A percentile compares a stretch with the other conserved stretches of the same genome.
phyloP scores from a whole-genome alignment of 371 early-diverging fungal genomes.

The Fennellomyces sp. region DNA sequence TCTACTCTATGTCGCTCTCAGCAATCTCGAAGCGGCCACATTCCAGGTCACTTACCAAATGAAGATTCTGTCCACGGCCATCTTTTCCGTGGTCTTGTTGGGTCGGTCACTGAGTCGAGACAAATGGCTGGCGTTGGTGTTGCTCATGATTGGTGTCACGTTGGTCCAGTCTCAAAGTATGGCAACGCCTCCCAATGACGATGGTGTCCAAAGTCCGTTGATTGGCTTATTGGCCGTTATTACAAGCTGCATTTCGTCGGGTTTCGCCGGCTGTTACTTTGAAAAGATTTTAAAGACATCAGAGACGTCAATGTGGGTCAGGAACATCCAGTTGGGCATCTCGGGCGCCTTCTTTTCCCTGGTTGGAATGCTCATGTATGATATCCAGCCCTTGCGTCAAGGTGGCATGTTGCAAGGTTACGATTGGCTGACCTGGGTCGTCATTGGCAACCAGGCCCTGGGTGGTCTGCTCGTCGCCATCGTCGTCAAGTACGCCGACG shows the following conservation, averaged over 20 bases:
- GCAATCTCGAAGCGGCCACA: conserved; percentile 89
- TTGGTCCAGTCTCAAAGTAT: conserved; percentile 76
- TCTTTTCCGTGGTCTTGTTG: conserved; percentile 85
- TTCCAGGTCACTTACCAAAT: conserved; percentile 97
- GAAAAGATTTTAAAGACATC: conserved; percentile 71
- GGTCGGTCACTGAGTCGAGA: conserved; percentile 58
- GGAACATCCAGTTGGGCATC: conserved; percentile 79
- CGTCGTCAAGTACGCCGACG: conserved; percentile 91
- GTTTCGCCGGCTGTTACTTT: conserved; percentile 76
- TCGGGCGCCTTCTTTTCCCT: conserved; percentile 66
- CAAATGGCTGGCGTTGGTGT: conserved; percentile 85
- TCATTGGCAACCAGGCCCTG: conserved; percentile 78
- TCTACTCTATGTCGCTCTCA: conserved; percentile 86
- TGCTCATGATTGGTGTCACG: conserved; percentile 88
- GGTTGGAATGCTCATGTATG: conserved; percentile 65
- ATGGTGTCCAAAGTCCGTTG: conserved; percentile 36
- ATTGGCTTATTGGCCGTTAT: conserved; percentile 66
- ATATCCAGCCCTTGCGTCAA: conserved; percentile 58
- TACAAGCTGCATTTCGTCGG: conserved; percentile 68
- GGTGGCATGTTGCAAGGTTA: conserved; percentile 83
- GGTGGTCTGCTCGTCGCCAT: conserved; percentile 87
- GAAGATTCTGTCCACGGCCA: conserved; percentile 94
- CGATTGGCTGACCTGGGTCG: conserved; percentile 70
- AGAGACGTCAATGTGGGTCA: conserved; percentile 68
- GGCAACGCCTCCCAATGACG: conserved; percentile 10